Base-by-base conservation (phyloP, 1,139 yeast species). In the Geotrichum armillariae region DNA sequence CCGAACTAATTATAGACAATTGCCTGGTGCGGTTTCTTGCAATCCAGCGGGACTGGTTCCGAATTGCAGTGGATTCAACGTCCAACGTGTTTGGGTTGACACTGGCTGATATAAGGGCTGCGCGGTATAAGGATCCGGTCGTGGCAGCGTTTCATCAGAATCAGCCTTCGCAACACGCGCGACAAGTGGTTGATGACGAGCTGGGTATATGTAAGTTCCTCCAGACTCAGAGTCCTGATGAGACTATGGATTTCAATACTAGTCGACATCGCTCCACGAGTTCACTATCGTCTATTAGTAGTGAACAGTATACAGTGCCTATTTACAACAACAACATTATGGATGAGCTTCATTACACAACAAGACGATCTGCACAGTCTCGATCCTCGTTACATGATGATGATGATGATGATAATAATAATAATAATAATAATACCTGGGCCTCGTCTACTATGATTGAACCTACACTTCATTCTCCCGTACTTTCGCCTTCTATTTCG, bases 21-120 rank as follows among this genome's bases (percentile, higher is more conserved):
- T 55, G 61, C 35, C 47, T 59, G 49, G 50, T 51, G 9, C 54
- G 55, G 42, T 61, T 56, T 46, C 52, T 65, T n/a, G 48, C 48
- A 4, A 55, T 64, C 36, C 66, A 64, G 47, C 51, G 56, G n/a
- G 55, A 58, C 32, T 62, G 65, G 64, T 60, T 61, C 47, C 54
- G 60, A 3, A 46, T 52, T 41, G 60, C 62, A 6, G 60, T 62
- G 7, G 65, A 62, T 35, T 55, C 63, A 4, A 56, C 61, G 51
- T 59, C 63, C 2, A 52, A 56, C 8, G 64, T 59, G 14, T 51
- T 45, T 27, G 39, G 42, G 9, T 31, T 49, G 14, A 37, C 49
- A 3, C 43, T 49, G 4, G 37, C 41, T 17, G 53, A 49, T 36
- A 47, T 47, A 12, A 32, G 45, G n/a, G 20, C n/a, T 17, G 21